phyloP scores from a whole-genome alignment of 202 grass and related monocot genomes.

The Musa balbisiana region DNA sequence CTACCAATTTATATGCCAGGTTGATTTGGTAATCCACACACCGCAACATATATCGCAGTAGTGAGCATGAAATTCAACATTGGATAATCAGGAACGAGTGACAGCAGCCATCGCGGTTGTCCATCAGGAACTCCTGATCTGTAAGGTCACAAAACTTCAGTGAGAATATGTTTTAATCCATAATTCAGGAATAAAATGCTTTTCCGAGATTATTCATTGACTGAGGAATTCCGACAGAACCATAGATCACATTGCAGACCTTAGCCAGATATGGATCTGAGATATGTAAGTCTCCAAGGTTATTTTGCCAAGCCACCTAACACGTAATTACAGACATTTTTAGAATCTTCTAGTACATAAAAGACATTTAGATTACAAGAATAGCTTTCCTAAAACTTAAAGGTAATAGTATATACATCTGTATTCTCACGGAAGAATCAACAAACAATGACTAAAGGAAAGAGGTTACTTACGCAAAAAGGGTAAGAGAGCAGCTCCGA shows the following conservation, averaged over 20 bases:
- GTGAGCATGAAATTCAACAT: constrained; percentile 98
- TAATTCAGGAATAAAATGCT: not conserved
- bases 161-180: not conserved
- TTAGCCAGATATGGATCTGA: constrained; percentile 98
- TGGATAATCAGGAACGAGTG: constrained; percentile 81
- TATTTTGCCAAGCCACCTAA: constrained; percentile 97
- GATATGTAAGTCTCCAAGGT: constrained; percentile 95
- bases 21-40: constrained; percentile 30
- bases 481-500: constrained; percentile 60
- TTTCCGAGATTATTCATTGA: too few relatives aligned
- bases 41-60: constrained; percentile 82
- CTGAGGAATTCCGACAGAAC: not conserved
- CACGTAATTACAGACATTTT: constrained; percentile 13
- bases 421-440: constrained; percentile 3
- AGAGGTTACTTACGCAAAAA: constrained; percentile 65
- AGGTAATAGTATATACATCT: constrained; percentile 11
- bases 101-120: constrained; percentile 78
- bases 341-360: constrained; percentile 9
- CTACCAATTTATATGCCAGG: not conserved
- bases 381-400: not conserved
- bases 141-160: constrained; percentile 12
- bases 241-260: constrained; percentile 30
- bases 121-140: constrained; percentile 88
- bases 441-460: constrained; percentile 6
- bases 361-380: not conserved